Evolutionary conservation across 2,329 filamentous ascomycete genomes (phyloP).

Genomic region (Apiospora saccharicola): DNA sequence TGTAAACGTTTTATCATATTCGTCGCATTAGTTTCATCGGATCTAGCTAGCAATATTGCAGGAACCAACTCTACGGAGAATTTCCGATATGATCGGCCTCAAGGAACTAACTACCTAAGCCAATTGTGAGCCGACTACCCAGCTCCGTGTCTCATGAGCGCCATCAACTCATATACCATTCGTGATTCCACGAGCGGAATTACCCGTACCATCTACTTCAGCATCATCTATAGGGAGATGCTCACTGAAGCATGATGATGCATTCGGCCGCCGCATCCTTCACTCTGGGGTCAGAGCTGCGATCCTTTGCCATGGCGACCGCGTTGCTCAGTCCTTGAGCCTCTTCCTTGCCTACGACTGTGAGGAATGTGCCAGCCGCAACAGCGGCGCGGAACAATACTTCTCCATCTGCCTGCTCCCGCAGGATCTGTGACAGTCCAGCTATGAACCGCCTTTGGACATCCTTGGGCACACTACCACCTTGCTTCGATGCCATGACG

Average conservation of each 20-base stretch:
- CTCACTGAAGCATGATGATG: conserved; percentile 45
- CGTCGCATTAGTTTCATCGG: neutral
- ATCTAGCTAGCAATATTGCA: neutral
- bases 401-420: conserved; percentile 77
- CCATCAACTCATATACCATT: neutral
- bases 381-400: conserved; percentile 84
- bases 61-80: neutral
- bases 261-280: conserved; percentile 57
- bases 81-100: neutral
- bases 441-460: conserved; percentile 62
- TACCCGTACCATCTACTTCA: neutral
- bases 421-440: conserved; percentile 68
- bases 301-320: conserved; percentile 53
- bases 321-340: conserved; percentile 52
- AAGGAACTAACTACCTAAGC: neutral
- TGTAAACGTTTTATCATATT: neutral
- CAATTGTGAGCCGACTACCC: neutral
- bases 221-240: neutral
- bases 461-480: conserved; percentile 43
- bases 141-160: neutral
- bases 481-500: conserved; percentile 67
- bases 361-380: conserved; percentile 79
- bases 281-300: conserved; percentile 55
- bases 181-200: neutral
- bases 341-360: conserved; percentile 58